phyloP scores from a whole-genome alignment of 805 yeast genomes.

The Ogataea trehaloabstinens region DNA sequence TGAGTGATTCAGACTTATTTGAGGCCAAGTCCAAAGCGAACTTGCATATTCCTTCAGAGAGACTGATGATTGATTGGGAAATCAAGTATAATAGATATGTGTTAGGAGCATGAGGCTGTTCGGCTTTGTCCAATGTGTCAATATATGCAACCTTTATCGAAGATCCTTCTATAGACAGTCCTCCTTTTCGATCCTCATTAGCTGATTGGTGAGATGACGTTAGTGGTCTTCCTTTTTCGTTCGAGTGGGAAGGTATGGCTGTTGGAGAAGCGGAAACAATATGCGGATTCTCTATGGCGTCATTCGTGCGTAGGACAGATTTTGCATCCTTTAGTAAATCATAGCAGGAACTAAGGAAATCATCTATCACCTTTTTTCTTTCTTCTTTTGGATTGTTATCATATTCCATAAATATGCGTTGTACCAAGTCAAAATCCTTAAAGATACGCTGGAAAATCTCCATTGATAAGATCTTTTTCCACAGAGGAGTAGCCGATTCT shows the following conservation, averaged over 20 bases:
- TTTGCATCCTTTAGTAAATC: constrained; percentile 35
- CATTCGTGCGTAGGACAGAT: constrained; percentile 34
- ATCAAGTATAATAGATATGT: constrained; percentile 63
- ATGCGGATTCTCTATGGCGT: constrained; percentile 5
- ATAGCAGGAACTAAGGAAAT: constrained; percentile 45
- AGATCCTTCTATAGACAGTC: constrained; percentile 44
- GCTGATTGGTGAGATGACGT: background rate
- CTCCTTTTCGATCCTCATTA: constrained; percentile 10
- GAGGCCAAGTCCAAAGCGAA: constrained; percentile 44
- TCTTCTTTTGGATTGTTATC: constrained; percentile 51
- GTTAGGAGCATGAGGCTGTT: constrained; percentile 67
- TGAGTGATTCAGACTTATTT: constrained; percentile 5
- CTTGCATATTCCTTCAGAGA: constrained; percentile 69
- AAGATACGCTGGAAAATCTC: constrained; percentile 68
- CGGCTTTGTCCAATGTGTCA: constrained; percentile 77
- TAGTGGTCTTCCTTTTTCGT: background rate
- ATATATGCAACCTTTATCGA: constrained; percentile 53
- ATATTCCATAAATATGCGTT: constrained; percentile 55
- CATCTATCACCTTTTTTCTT: constrained; percentile 59
- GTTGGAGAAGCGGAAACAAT: background rate
- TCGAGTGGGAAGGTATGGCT: background rate
- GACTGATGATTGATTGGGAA: constrained; percentile 46
- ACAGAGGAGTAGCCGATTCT: constrained; percentile 52
- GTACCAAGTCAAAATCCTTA: constrained; percentile 51
- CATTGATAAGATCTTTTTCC: constrained; percentile 74